A percentile compares a stretch with the other conserved stretches of the same genome.
Evolutionary conservation across 2,329 filamentous ascomycete species (phyloP).

Genomic region (Drechslerella stenobrocha): DNA sequence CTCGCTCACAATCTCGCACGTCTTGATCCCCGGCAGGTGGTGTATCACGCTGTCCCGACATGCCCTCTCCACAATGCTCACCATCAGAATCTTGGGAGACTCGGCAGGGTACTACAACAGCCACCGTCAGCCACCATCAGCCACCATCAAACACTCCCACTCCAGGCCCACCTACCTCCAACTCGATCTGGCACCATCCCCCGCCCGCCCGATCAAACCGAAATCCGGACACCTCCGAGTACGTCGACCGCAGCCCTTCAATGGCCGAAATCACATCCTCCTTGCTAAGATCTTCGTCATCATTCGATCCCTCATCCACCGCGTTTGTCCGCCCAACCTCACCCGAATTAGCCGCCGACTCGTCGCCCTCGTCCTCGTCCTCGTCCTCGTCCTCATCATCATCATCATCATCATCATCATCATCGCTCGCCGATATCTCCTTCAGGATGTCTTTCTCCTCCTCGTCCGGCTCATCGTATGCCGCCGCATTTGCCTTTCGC

Average conservation of each 20-base stretch:
- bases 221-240: slow-evolving; percentile 67
- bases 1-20: slow-evolving; percentile 56
- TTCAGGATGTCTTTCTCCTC: slow-evolving; percentile 67
- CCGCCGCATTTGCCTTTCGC: slow-evolving; percentile 76
- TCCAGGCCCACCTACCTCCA: slow-evolving; percentile 59
- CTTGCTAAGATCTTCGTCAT: slow-evolving; percentile 21
- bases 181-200: slow-evolving; percentile 75
- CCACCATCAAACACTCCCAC: background rate
- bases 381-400: slow-evolving; percentile 59
- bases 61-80: slow-evolving; percentile 82
- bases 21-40: slow-evolving; percentile 75
- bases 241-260: slow-evolving; percentile 22
- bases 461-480: slow-evolving; percentile 90
- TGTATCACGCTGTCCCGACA: slow-evolving; percentile 80
- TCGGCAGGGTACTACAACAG: slow-evolving; percentile 67
- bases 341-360: too few relatives aligned
- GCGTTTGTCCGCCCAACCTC: too few relatives aligned
- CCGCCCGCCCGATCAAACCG: slow-evolving; percentile 75
- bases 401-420: slow-evolving; percentile 64
- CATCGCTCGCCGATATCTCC: slow-evolving; percentile 60
- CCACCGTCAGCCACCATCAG: background rate
- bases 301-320: background rate
- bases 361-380: slow-evolving; percentile 51
- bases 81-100: slow-evolving; percentile 88
- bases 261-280: slow-evolving; percentile 26